Base-by-base conservation (phyloP, 495 filamentous ascomycete genomes). In the Penicillium egyptiacum region DNA sequence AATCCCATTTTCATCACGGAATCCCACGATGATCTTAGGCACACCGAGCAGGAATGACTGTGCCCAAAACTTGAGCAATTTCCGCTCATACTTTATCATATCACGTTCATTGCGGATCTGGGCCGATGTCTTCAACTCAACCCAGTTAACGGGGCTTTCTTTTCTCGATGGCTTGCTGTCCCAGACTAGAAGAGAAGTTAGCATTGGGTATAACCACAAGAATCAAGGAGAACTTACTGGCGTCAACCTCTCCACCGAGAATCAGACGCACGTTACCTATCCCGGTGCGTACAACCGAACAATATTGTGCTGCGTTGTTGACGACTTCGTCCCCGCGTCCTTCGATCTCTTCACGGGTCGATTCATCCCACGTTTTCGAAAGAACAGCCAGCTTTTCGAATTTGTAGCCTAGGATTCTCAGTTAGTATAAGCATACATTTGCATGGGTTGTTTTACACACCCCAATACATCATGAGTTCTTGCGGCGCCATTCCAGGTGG, bases 11-110 rank as follows among this genome's bases (percentile, higher is more conserved):
- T 80, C 81, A 22, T 81, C 84, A 19, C 95, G 86, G 65, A 93
- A 96, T 1, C 94, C 94, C 3, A 98, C 89, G 19, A 96, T 86
- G 50, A 99, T 89, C 66, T 86, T 94, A 0, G 90, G 90, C 2
- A 98, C 91, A 7, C 92, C 93, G 1, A 99, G 83, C 0, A 99
- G 79, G 65, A 96, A 99, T 2, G 91, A 96, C 61, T 99, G 94
- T 17, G 91, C 88, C 94, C 94, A 99, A 75, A 90, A 96, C 57
- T 92, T 95, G 59, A 96, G 79, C 35, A 98, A 78, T 68, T 98
- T 98, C 11, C 88, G 81, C 70, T 99, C 90, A 62, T 88, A 96
- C 50, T 86, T 88, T 17, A 86, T 56, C 69, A 83, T 77, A 57
- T 91, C 88, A 33, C 83, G 80, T 1, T 86, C 79, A 33, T 75